Evolutionary conservation across 208 protist species (phyloP).

Genomic region (Acanthamoeba royreba): DNA sequence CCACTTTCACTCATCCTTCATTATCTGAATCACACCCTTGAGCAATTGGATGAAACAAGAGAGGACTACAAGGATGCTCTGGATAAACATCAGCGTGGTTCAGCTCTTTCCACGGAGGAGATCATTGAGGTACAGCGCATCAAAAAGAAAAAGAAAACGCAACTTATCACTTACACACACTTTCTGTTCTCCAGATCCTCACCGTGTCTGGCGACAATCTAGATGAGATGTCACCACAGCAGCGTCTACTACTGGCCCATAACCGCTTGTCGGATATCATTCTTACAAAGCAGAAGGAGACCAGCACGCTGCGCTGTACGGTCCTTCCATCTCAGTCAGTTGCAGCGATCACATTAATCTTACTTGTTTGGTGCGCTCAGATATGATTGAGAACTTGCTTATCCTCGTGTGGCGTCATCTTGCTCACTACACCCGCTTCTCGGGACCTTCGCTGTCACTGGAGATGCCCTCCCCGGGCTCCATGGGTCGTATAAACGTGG

Average conservation of each 20-base stretch:
- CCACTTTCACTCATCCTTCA: not conserved
- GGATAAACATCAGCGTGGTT: not conserved
- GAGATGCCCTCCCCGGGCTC: not conserved
- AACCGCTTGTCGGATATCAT: conserved; percentile 33
- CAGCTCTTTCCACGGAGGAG: not conserved
- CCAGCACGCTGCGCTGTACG: not conserved
- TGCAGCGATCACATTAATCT: not conserved
- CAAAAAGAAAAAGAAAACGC: not conserved
- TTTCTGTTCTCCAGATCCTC: not conserved
- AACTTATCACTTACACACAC: not conserved
- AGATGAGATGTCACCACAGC: conserved; percentile 20
- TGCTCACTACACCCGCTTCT: not conserved
- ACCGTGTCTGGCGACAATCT: not conserved
- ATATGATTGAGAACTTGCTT: conserved; percentile 42
- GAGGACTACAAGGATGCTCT: conserved; percentile 8
- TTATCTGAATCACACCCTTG: conserved; percentile 8
- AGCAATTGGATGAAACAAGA: conserved; percentile 16
- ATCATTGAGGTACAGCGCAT: conserved; percentile 11
- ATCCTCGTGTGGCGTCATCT: conserved; percentile 29
- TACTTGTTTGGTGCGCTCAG: not conserved
- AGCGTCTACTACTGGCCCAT: conserved; percentile 24
- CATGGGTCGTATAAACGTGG: not conserved
- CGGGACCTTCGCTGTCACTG: not conserved
- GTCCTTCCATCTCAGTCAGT: not conserved
- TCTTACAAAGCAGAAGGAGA: conserved; percentile 19